Conservation (phyloP, 1,284 basidiomycete species). For the Ceratorhiza oryzae-sativae region DNA sequence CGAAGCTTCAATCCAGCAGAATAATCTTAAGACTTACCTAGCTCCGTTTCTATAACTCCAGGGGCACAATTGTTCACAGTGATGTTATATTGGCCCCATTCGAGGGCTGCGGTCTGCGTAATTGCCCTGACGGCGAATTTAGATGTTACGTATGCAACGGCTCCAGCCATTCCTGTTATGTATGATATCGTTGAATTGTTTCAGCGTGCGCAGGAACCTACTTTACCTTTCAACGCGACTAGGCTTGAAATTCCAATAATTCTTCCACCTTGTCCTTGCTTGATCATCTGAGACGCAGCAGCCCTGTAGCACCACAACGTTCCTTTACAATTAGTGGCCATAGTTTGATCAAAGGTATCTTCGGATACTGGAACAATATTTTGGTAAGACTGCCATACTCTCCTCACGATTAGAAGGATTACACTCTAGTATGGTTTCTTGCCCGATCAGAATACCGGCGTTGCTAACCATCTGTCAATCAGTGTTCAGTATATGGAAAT, state of each 20-base stretch:
- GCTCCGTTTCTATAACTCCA: slow-evolving; percentile 39
- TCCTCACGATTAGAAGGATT: neutral
- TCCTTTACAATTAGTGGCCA: slow-evolving; percentile 51
- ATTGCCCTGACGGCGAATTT: slow-evolving; percentile 50
- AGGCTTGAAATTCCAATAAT: slow-evolving; percentile 49
- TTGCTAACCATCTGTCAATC: slow-evolving; percentile 42
- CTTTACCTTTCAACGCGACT: neutral
- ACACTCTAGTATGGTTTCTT: slow-evolving; percentile 1
- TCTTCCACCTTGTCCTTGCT: slow-evolving; percentile 52
- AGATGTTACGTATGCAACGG: slow-evolving; percentile 42
- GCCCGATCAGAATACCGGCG: slow-evolving; percentile 44
- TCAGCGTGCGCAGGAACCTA: neutral
- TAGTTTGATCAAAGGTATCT: slow-evolving; percentile 39
- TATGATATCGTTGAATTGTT: neutral
- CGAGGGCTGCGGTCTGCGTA: slow-evolving; percentile 47
- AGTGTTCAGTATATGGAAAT: slow-evolving; percentile 39
- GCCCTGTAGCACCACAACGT: slow-evolving; percentile 53
- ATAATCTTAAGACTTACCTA: slow-evolving; percentile 30
- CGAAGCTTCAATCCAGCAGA: neutral
- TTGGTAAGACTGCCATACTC: too few relatives aligned
- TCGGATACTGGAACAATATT: slow-evolving; percentile 8
- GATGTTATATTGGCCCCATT: slow-evolving; percentile 44
- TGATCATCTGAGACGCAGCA: slow-evolving; percentile 51
- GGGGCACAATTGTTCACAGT: slow-evolving; percentile 43
- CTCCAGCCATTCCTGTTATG: neutral